Evolutionary conservation across 148 eudicot species (phyloP).

Genomic region (Tetragonia tetragonoides): DNA sequence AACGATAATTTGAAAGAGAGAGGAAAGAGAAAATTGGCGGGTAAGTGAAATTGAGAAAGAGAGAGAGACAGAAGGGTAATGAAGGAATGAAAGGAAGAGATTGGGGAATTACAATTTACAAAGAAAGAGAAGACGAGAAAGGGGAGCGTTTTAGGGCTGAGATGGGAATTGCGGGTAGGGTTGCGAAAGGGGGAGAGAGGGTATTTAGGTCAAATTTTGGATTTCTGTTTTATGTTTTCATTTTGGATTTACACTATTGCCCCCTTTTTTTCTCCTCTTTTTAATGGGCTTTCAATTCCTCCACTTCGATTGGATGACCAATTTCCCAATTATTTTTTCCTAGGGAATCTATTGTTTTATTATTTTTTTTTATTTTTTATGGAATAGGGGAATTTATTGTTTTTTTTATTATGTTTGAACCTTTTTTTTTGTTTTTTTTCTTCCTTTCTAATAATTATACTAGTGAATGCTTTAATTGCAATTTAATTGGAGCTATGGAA

Average conservation of each 20-base stretch:
- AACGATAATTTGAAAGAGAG: constrained; percentile 39
- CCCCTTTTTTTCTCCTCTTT: constrained; percentile 24
- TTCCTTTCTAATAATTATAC: too few species aligned
- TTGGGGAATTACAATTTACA: constrained; percentile 24
- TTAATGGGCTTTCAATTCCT: neutral
- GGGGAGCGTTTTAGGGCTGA: constrained; percentile 32
- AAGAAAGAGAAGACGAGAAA: constrained; percentile 25
- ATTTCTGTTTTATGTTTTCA: neutral
- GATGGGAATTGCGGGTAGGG: constrained; percentile 57
- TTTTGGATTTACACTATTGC: constrained; percentile 41
- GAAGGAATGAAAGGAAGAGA: constrained; percentile 23
- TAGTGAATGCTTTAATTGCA: too few species aligned
- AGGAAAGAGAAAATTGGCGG: constrained; percentile 54
- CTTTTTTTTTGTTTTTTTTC: too few species aligned
- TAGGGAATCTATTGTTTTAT: too few species aligned
- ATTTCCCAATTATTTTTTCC: neutral
- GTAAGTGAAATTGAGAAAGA: constrained; percentile 26
- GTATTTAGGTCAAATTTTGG: constrained; percentile 33
- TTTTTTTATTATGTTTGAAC: too few species aligned
- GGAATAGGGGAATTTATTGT: too few species aligned
- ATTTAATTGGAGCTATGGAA: too few species aligned
- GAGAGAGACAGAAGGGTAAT: constrained; percentile 25
- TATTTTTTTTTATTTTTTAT: too few species aligned
- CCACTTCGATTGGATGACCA: neutral
- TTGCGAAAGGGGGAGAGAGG: constrained; percentile 23